Conservation (phyloP, 306 rosid species). For the Canavalia ensiformis region DNA sequence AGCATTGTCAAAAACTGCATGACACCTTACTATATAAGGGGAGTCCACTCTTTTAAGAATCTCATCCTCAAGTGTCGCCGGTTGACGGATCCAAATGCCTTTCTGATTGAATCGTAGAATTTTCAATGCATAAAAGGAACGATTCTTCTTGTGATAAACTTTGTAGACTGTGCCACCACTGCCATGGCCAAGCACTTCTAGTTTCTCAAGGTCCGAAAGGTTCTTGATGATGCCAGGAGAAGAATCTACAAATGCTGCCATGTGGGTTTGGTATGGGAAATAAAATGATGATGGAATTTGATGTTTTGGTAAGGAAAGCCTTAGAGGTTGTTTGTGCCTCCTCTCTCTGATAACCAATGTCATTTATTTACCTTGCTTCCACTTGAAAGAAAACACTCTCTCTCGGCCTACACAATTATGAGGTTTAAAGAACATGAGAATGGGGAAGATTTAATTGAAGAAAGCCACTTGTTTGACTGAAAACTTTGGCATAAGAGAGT, state of each 20-base stretch:
- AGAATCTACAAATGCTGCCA: constrained; percentile 39
- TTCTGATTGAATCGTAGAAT: constrained; percentile 55
- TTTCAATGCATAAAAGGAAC: constrained; percentile 67
- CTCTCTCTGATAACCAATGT: constrained; percentile 72
- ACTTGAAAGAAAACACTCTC: neutral
- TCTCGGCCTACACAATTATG: neutral
- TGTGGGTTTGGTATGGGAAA: constrained; percentile 39
- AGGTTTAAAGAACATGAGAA: constrained; percentile 37
- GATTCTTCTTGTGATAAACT: constrained; percentile 59
- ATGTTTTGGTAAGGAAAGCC: constrained; percentile 65
- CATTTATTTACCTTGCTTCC: constrained; percentile 48
- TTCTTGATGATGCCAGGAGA: constrained; percentile 50
- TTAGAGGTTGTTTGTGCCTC: constrained; percentile 67
- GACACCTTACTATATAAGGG: constrained; percentile 62
- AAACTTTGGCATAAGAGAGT: neutral
- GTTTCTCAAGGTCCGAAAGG: constrained; percentile 64
- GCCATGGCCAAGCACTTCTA: constrained; percentile 68
- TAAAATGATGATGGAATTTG: constrained; percentile 21
- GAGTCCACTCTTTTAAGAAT: constrained; percentile 69
- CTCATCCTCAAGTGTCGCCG: constrained; percentile 62
- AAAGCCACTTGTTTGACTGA: constrained; percentile 43
- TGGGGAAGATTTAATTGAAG: neutral
- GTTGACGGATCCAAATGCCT: constrained; percentile 39
- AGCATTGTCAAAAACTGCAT: constrained; percentile 57
- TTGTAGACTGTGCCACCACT: constrained; percentile 69